Evolutionary conservation across 331 rosid species (phyloP).

Genomic region (Ulmus americana): DNA sequence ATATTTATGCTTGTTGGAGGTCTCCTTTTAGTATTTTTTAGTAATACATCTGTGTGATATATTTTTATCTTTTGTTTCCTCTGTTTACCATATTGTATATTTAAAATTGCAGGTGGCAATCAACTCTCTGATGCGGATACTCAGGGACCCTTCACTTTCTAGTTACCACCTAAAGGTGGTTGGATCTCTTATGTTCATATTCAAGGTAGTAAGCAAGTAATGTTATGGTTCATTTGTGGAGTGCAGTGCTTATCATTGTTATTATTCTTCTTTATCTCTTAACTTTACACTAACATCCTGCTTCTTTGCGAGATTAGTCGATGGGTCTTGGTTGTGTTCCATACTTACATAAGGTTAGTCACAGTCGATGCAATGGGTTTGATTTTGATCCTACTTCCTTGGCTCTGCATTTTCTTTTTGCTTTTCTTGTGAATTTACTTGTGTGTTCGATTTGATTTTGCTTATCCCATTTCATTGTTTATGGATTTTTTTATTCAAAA

Average conservation of each 20-base stretch:
- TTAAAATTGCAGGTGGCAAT: conserved; percentile 69
- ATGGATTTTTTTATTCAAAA: background rate
- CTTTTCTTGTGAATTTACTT: background rate
- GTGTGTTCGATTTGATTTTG: background rate
- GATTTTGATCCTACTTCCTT: conserved; percentile 3
- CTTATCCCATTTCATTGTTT: background rate
- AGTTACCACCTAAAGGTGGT: conserved; percentile 87
- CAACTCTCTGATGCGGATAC: conserved; percentile 92
- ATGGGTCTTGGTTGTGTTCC: conserved; percentile 97
- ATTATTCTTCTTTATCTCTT: conserved; percentile 21
- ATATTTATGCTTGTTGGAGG: conserved; percentile 1
- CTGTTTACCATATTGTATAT: conserved; percentile 3
- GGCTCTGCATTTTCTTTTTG: background rate
- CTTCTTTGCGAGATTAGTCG: conserved; percentile 62
- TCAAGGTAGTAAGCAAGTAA: conserved; percentile 53
- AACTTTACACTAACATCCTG: conserved; percentile 10
- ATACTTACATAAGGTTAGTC: conserved; percentile 87
- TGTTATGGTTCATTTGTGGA: background rate
- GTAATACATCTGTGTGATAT: background rate
- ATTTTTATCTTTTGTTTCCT: conserved; percentile 1
- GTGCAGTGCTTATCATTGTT: conserved; percentile 7
- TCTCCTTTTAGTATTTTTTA: background rate
- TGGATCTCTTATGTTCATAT: conserved; percentile 95
- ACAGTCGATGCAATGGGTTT: background rate
- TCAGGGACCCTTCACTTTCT: conserved; percentile 94